Evolutionary conservation across 345 rosid genomes (phyloP), one percentile per base, ranked within the genome.

Genomic region (Lagerstroemia speciosa): DNA sequence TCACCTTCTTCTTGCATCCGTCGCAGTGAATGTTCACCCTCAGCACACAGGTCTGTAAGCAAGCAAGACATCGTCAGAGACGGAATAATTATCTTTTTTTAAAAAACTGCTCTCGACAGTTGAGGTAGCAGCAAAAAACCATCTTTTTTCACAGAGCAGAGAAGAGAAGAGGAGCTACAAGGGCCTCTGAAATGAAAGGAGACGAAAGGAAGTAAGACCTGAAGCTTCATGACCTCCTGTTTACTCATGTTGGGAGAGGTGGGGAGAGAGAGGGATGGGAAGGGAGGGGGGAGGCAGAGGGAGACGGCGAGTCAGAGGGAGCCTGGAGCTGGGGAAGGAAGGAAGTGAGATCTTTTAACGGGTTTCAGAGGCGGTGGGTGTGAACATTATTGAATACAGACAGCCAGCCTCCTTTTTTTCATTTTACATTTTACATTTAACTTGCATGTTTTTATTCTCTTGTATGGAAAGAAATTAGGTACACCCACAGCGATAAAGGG

Each of bases 1-100:
- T 87, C 36, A 94, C 85, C 80, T 89, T 94, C 66, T 80, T 80
- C 76, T 83, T 82, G 69, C 99, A 94, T 3, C 98, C 99, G 73
- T 89, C 99, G 71, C 99, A 94, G 82, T 89, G 89, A 46, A 94
- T 90, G 70, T 88, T 89, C 57, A 94, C 97, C 73, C 81, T 88
- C 66, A 94, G 87, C 79, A 89, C 88, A 83, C 86, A 87, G 26
- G 91, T 82, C 98, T 93, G 95, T 38, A 14, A 20, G 20, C 78
- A 77, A 74, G 16, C 66, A 67, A 71, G 67, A 41, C 26, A 52
- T 63, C 58, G 29, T 62, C 6, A 38, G 38, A 20, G 32, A 67
- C 52, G 9, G n/a, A 58, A 6, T 3, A 58, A 48, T 19, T 19
- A 19, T 16, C 43, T 38, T 9, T 20, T 8, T 16, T 22, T 1